Evolutionary conservation across 2,329 filamentous ascomycete species (phyloP), one percentile per base, ranked within the genome.

Genomic region (Zymoseptoria crescenta): DNA sequence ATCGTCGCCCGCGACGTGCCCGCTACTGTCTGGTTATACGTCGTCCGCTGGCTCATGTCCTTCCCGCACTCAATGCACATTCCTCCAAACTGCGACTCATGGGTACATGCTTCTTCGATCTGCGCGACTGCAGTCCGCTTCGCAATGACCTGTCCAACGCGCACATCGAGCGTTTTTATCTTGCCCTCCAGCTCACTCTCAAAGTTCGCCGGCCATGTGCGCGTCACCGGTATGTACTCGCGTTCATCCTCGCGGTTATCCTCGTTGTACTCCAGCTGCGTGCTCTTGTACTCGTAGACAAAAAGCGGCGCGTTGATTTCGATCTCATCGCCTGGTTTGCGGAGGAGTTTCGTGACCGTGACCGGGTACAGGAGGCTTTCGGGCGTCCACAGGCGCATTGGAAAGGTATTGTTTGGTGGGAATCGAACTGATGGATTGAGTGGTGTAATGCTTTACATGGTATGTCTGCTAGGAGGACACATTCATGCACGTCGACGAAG

Each of bases 61-160:
- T 93, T 91, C 64, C 94, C 94, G 75, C 94, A 99, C 62, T 92
- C 83, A 60, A 86, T 91, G 76, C 94, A 99, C 65, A 99, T 82
- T 51, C 92, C 92, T 58, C 88, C 88, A 71, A 90, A 96, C 74
- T 97, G 93, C 49, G 96, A 82, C 68, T 93, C 89, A 75, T 99
- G 94, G 29, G 87, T 83, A 75, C 94, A 99, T 58, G 88, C 85
- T 77, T 99, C 94, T 69, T 96, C 88, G 56, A 99, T 87, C 61
- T 91, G 86, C 60, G 91, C 83, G 62, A 87, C 74, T 21, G 79
- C 75, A 35, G 80, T 74, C 27, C 82, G 63, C n/a, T 72, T 66
- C 24, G 78, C 74, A 59, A 93, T 81, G 66, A 84, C 79, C 65
- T 85, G 80, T 60, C 87, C 89, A 58, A 83, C 64, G 76, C 68